Evolutionary conservation across 1,284 basidiomycete species (phyloP).

Genomic region (Fomes fomentarius): DNA sequence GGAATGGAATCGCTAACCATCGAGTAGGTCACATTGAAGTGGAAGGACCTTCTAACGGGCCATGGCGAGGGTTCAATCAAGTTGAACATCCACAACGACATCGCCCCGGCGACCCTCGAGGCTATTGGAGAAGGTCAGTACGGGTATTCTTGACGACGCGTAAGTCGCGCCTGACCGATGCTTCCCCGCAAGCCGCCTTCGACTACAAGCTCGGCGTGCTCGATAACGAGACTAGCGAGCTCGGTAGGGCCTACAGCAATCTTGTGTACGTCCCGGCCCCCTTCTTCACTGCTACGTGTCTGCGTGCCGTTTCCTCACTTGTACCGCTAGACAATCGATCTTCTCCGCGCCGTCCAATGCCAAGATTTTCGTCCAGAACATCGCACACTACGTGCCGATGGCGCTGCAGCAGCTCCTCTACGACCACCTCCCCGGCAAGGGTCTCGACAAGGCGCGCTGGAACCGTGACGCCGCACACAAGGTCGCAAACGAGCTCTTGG

Average conservation of each 20-base stretch:
- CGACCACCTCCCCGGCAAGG: constrained; percentile 39
- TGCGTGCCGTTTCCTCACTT: too few species aligned
- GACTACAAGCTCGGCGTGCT: constrained; percentile 38
- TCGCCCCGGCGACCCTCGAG: constrained; percentile 36
- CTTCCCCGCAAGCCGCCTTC: constrained; percentile 34
- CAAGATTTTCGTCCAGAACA: constrained; percentile 29
- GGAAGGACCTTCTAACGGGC: constrained; percentile 44
- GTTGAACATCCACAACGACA: constrained; percentile 41
- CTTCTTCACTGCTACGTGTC: too few species aligned
- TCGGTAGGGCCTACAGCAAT: constrained; percentile 33
- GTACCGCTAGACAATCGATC: too few species aligned
- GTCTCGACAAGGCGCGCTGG: constrained; percentile 39
- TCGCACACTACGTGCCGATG: constrained; percentile 32
- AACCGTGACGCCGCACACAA: constrained; percentile 41
- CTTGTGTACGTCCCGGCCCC: constrained; percentile 35
- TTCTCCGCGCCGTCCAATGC: constrained; percentile 27
- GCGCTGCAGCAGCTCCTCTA: constrained; percentile 40
- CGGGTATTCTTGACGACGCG: constrained; percentile 24
- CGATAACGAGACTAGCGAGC: constrained; percentile 31
- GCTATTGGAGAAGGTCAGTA: constrained; percentile 41
- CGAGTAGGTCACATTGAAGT: constrained; percentile 49
- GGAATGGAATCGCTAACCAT: too few species aligned
- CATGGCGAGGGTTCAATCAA: constrained; percentile 34
- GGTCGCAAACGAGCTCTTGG: constrained; percentile 45
- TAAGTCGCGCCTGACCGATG: neutral